Evolutionary conservation across 257 asterid species (phyloP).

Genomic region (Nicotiana noctiflora): DNA sequence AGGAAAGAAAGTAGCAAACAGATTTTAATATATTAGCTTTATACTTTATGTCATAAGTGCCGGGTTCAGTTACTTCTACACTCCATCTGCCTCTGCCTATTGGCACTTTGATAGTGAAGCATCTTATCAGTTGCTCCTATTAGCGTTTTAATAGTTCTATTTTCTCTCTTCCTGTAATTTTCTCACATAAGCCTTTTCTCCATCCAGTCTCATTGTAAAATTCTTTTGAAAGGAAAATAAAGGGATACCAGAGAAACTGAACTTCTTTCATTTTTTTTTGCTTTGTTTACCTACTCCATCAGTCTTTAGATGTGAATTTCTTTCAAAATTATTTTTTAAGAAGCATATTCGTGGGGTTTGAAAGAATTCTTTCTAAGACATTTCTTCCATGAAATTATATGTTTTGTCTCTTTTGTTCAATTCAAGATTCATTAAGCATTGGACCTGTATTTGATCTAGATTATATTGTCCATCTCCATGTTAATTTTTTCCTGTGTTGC

Average conservation of each 20-base stretch:
- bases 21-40: too few relatives aligned
- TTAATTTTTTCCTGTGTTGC: background rate
- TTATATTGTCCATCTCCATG: background rate
- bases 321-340: background rate
- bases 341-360: background rate
- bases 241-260: background rate
- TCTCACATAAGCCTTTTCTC: too few relatives aligned
- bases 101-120: too few relatives aligned
- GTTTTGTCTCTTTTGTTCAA: background rate
- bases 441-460: background rate
- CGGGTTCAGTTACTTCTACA: too few relatives aligned
- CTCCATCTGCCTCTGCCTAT: too few relatives aligned
- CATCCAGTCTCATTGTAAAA: background rate
- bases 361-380: background rate
- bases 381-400: background rate
- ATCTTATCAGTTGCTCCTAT: too few relatives aligned
- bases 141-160: too few relatives aligned
- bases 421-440: background rate
- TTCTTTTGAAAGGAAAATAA: background rate
- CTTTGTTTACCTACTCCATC: background rate
- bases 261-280: background rate
- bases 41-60: too few relatives aligned
- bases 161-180: too few relatives aligned
- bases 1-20: too few relatives aligned
- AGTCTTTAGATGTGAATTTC: background rate